phyloP scores from a whole-genome alignment of 2,329 filamentous ascomycete genomes.

The Trichoderma lentiforme region DNA sequence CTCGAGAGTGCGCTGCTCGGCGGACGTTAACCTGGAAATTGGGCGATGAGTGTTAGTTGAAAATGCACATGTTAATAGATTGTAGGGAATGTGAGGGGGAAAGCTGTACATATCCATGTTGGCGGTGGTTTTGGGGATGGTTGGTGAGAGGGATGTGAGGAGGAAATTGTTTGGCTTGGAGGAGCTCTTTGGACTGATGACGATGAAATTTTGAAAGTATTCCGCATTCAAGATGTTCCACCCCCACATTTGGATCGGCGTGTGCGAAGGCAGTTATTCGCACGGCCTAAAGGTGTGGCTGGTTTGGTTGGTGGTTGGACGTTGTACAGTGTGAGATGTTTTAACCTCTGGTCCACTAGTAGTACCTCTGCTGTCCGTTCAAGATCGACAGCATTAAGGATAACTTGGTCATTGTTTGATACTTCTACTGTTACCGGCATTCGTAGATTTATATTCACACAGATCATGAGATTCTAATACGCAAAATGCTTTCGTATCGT shows the following conservation, averaged over 20 bases:
- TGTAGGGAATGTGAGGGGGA: background rate
- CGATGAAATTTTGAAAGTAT: constrained; percentile 21
- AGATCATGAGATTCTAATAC: too few relatives aligned
- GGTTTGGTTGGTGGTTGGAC: background rate
- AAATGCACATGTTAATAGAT: background rate
- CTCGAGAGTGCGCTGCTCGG: constrained; percentile 91
- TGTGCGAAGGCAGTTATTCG: background rate
- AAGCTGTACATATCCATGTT: constrained; percentile 31
- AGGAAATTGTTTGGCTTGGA: background rate
- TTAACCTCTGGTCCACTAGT: background rate
- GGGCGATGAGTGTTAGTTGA: background rate
- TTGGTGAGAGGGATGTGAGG: background rate
- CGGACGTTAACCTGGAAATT: constrained; percentile 56
- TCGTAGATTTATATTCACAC: background rate
- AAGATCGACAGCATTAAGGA: background rate
- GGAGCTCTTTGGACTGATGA: background rate
- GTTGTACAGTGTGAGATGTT: background rate
- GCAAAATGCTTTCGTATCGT: background rate
- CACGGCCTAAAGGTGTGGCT: background rate
- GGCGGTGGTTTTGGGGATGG: constrained; percentile 18
- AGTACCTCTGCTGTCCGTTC: background rate
- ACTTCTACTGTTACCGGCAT: background rate
- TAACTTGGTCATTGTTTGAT: background rate
- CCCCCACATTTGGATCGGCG: constrained; percentile 2
- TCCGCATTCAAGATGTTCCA: background rate